Base-by-base conservation (phyloP, 495 filamentous ascomycete species). In the Darksidea phi region DNA sequence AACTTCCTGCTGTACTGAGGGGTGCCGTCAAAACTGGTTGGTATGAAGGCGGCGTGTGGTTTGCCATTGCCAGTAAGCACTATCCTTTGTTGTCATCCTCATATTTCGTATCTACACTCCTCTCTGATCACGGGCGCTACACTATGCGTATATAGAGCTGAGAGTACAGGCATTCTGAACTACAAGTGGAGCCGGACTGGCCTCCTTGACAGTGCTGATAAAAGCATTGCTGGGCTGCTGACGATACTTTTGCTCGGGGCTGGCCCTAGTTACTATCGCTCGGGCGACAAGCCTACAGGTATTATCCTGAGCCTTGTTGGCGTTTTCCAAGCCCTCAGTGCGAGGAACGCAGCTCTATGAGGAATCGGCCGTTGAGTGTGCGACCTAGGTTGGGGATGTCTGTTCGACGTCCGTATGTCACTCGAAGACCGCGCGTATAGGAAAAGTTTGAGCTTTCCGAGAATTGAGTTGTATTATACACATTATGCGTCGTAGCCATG, bases 21-120 rank as follows among this genome's bases (percentile, higher is more conserved):
- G 47, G 45, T 17, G 51, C 59, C 8, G 41, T 59, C 26, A 59
- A 43, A 45, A 45, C 66, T 0, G 60, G 66, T 3, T 68, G 66
- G 66, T 68, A 61, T 43, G 60, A 68, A 25, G 66, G 66, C 5
- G 56, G 59, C 32, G 52, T 68, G 26, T 64, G 64, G 45, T 64
- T 68, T 21, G 57, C 61, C 20, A 68, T 68, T 15, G 26, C 58
- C 11, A 52, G 60, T 68, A 48, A 26, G 54, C n/a, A 26, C 6
- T 6, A 32, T 59, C 48, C 28, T n/a, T n/a, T n/a, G n/a, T n/a
- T n/a, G n/a, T n/a, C n/a, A n/a, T n/a, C n/a, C n/a, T n/a, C n/a
- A n/a, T n/a, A n/a, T n/a, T n/a, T n/a, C n/a, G n/a, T n/a, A n/a
- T n/a, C n/a, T n/a, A n/a, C n/a, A n/a, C n/a, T n/a, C n/a, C n/a